Evolutionary conservation across 1,284 basidiomycete genomes (phyloP).

Genomic region (Trametes pubescens): DNA sequence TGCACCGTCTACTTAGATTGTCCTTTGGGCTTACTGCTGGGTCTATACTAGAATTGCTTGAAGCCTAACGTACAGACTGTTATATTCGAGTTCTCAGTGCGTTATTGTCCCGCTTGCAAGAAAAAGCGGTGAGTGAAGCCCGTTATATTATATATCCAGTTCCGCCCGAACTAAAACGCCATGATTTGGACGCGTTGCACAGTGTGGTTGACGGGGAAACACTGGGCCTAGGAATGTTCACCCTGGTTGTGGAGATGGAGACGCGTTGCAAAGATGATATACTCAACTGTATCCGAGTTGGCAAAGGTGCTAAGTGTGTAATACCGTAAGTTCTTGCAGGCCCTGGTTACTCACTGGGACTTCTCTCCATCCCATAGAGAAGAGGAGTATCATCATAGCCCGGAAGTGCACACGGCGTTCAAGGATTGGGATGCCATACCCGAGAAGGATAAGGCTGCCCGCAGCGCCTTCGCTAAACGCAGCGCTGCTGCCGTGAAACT

Average conservation of each 20-base stretch:
- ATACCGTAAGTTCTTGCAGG: too few species aligned
- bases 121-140: neutral
- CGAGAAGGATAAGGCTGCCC: neutral
- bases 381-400: too few species aligned
- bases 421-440: neutral
- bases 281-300: too few species aligned
- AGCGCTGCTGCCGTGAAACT: neutral
- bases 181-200: neutral
- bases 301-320: too few species aligned
- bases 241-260: too few species aligned
- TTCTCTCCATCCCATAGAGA: too few species aligned
- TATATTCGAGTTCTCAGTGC: neutral
- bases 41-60: slow-evolving; percentile 5
- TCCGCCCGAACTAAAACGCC: too few species aligned
- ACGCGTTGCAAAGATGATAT: too few species aligned
- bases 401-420: too few species aligned
- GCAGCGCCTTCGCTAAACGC: too few species aligned
- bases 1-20: neutral
- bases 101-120: slow-evolving; percentile 1
- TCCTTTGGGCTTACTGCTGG: neutral
- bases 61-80: neutral
- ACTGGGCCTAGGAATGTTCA: too few species aligned
- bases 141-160: neutral
- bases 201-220: neutral
- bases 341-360: too few species aligned